Evolutionary conservation across 768 basidiomycete species (phyloP), one percentile per base, ranked within the genome.

Genomic region (Cystobasidium onofrii): DNA sequence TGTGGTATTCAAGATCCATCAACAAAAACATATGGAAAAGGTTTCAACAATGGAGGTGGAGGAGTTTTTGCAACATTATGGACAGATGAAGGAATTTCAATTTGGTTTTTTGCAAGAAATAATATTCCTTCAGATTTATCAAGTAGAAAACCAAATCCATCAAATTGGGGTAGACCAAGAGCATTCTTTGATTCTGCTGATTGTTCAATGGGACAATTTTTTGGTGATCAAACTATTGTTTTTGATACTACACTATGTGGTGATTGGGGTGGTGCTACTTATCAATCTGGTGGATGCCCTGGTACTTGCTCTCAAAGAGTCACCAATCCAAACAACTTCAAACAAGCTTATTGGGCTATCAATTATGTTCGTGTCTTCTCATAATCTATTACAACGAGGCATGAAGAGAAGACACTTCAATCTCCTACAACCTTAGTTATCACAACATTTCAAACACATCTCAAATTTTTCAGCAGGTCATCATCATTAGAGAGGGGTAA

Each of bases 321-420:
- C 52, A 82, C 84, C 20, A 83, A 89, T 78, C 85, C 87, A 20
- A 81, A 78, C 25, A 89, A 87, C 81, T 89, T 86, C 79, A 76
- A 73, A 18, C 64, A 78, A 18, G 77, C 77, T 0, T 77, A 77
- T 73, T 78, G 75, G 55, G 75, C 74, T 41, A 50, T 78, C 72
- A 78, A 77, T 71, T 77, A 75, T 63, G 67, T 78, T 71, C 33
- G 44, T 46, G 33, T 71, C 54, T 71, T 46, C 65, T 27, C 6
- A 25, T 46, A 50, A 46, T 12, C 20, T n/a, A 50, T 29, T 54
- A 29, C 17, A 60, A 60, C 12, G 57, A 6, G 17, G 17, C 3
- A 27, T 7, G 6, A 27, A 60, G 57, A 1, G 9, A 20, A 50
- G 9, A 50, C 20, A 7, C 9, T 3, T 12, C 46, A 12, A 50